A percentile compares a stretch with the other conserved stretches of the same genome.
phyloP scores from a whole-genome alignment of 1,139 yeast species.

The Kluyveromyces sp. region DNA sequence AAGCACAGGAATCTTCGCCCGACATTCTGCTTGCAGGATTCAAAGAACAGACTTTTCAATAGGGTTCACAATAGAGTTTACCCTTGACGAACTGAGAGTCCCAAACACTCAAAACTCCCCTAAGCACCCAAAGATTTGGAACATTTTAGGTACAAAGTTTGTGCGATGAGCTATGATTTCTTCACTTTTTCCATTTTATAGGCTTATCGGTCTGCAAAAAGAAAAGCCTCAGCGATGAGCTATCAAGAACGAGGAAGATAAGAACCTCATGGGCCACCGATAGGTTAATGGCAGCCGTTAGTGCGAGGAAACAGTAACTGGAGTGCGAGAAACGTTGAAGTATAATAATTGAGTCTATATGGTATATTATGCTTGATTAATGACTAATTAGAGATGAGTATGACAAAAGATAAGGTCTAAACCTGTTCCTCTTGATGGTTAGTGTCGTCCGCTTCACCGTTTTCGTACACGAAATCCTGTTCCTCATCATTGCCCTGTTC shows the following conservation, averaged over 20 bases:
- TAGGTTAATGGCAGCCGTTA: too few relatives aligned
- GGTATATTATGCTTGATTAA: neutral
- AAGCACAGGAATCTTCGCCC: slow-evolving; percentile 10
- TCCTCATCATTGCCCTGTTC: slow-evolving; percentile 28
- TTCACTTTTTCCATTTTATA: neutral
- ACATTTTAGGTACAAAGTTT: too few relatives aligned
- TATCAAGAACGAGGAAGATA: too few relatives aligned
- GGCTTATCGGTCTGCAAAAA: slow-evolving; percentile 1
- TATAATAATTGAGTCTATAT: neutral
- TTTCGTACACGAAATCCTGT: slow-evolving; percentile 40
- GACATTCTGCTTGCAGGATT: too few relatives aligned
- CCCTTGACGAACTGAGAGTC: too few relatives aligned
- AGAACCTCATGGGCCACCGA: too few relatives aligned
- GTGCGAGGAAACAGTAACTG: too few relatives aligned
- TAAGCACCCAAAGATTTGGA: neutral
- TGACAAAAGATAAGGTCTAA: neutral
- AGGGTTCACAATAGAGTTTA: too few relatives aligned
- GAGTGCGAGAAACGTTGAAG: too few relatives aligned
- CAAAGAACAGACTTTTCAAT: too few relatives aligned
- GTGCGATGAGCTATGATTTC: slow-evolving; percentile 3
- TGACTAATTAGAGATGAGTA: neutral
- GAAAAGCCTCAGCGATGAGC: slow-evolving; percentile 1
- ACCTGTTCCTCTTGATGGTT: neutral
- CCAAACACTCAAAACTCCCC: neutral
- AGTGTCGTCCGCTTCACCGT: slow-evolving; percentile 45